Base-by-base conservation (phyloP, 2,329 filamentous ascomycete species). In the Aspergillus nomiae region DNA sequence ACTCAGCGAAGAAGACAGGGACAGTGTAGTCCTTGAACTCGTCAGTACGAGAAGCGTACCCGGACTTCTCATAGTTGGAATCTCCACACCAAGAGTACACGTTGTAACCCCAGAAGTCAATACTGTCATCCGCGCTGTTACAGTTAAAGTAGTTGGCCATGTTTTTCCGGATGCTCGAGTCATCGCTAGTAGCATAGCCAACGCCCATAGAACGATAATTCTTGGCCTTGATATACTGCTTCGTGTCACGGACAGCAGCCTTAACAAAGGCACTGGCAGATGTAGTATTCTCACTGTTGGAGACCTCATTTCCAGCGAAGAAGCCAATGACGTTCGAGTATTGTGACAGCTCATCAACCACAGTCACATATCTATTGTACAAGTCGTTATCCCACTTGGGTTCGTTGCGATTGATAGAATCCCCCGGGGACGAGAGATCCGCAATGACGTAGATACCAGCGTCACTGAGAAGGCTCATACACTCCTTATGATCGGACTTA, bases 81-180 rank as follows among this genome's bases (percentile, higher is more conserved):
- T 93, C 78, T 69, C 94, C 94, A 78, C 94, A 98, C 94, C 94
- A 98, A 50, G 92, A 96, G 86, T 98, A 98, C 82, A 98, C 96
- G 84, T 98, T 98, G 89, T 97, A 97, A 63, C 94, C 94, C 92
- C 92, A 98, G 84, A 95, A 98, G 79, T 98, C 95, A 69, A 97
- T 96, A 65, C 90, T 78, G 72, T 81, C 78, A n/a, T 84, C 82
- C 65, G 87, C 78, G 64, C 69, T 63, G 53, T 92, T 91, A 76
- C 94, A 98, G 86, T 96, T 94, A 84, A 98, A 97, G 86, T 96
- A 98, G 76, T 92, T 83, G 67, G 92, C 92, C 73, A 97, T 89
- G 73, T 93, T 84, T 68, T 84, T 84, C 77, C 94, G 91, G 71
- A 96, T 96, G 24, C 87, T 85, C 32, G 88, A 86, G 78, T 97